Base-by-base conservation (phyloP, 2,329 filamentous ascomycete genomes). In the Xylariales sp. region DNA sequence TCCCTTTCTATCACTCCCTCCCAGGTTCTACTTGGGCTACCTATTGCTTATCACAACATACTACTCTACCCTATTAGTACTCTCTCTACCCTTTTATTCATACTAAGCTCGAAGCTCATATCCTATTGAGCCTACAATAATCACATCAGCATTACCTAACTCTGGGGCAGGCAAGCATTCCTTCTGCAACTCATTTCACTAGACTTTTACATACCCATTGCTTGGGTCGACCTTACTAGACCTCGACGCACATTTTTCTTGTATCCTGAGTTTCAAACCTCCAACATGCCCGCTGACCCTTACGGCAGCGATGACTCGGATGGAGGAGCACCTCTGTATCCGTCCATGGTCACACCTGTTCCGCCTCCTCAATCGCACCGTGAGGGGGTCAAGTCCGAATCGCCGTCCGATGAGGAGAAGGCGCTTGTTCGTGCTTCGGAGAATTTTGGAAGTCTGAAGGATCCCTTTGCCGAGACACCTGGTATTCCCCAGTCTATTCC, bases 361-460 rank as follows among this genome's bases (percentile, higher is more conserved):
- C 62, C 30, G 1, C 55, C 54, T 18, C n/a, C 16, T n/a, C 46
- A 36, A 10, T 43, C 16, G 1, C 62, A 36, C 16, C 48, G 56
- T 34, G 46, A 28, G 5, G 43, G n/a, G 9, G 39, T 23, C 28
- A 59, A 53, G 18, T 58, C 65, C 12, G 68, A 73, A 0, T 55
- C 68, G 1, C 67, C 71, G 0, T 52, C 69, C 14, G 72, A 75
- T 28, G 73, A 75, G n/a, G 69, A 71, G 58, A 64, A 65, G 32
- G 73, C 73, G 6, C 68, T 75, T 10, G 69, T 74, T n/a, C 68
- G 68, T 46, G 73, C 73, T 23, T 71, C 69, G n/a, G 58, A 60
- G 2, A 58, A 62, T 6, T 72, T 71, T 45, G 66, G 64, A 18
- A 68, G 65, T 39, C 39, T 73, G 4, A 64, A 65, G 23, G 70